Conservation (phyloP, 306 rosid genomes). For the Dryas octopetala region DNA sequence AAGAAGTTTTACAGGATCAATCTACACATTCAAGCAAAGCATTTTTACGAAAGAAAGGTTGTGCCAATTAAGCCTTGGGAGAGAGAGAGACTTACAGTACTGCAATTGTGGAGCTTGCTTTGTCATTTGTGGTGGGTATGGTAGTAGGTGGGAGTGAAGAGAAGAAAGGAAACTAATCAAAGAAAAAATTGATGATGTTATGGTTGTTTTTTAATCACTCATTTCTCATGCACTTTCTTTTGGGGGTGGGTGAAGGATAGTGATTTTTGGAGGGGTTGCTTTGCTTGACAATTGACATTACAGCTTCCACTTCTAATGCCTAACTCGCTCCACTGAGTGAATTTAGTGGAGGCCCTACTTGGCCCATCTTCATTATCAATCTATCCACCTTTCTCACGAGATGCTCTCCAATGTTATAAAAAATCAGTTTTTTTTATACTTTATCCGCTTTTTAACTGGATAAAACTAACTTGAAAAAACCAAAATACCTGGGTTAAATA, state of each 20-base stretch:
- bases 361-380: constrained; percentile 37
- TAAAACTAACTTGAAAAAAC: no score
- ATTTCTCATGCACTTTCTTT: constrained; percentile 10
- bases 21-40: constrained; percentile 32
- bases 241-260: constrained; percentile 46
- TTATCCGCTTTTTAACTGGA: no score
- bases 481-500: no score
- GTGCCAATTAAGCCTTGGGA: constrained; percentile 5
- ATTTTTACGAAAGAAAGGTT: constrained; percentile 4
- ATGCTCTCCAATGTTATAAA: constrained; percentile 19
- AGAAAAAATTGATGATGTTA: constrained; percentile 25
- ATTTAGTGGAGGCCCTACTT: constrained; percentile 49
- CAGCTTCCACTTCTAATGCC: constrained; percentile 56
- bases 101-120: constrained; percentile 26
- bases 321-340: constrained; percentile 42
- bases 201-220: constrained; percentile 36
- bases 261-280: constrained; percentile 32
- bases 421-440: no score
- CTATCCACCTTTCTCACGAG: constrained; percentile 10
- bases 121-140: constrained; percentile 18
- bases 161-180: constrained; percentile 35
- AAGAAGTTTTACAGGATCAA: constrained; percentile 18
- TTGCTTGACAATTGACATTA: constrained; percentile 63
- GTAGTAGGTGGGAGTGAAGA: constrained; percentile 49
- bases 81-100: constrained; percentile 36